Evolutionary conservation across 495 filamentous ascomycete species (phyloP), one percentile per base, ranked within the genome.

Genomic region (Aspergillus cavernicola): DNA sequence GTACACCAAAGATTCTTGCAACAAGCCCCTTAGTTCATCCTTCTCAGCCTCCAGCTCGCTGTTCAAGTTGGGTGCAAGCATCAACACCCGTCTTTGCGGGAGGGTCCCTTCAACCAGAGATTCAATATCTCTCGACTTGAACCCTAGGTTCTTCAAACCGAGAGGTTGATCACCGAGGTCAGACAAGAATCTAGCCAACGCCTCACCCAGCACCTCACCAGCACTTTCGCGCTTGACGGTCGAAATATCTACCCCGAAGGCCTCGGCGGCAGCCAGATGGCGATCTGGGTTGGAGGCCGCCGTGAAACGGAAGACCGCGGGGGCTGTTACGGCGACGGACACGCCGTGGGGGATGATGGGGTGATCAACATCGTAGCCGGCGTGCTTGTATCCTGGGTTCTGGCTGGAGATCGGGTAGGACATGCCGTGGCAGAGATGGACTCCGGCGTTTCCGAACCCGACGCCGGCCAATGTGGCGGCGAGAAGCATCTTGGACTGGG

Each of bases 381-480:
- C 65, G 62, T 98, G 93, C 61, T 83, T 82, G 66, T 97, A 96
- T 6, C 85, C 87, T 0, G 89, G 90, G 63, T 97, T 97, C 65
- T 95, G 90, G 32, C 89, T 86, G 20, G 89, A 92, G 59, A 97
- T 93, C 6, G 92, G 92, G 66, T 98, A 98, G 32, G 83, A 88
- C 91, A 97, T 96, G 50, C 92, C 93, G 64, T 98, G 93, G 71
- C 93, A 98, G 5, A 98, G 76, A 72, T 98, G 93, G 1, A 98
- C 93, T 32, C 93, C 93, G 1, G 93, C 93, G 65, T 98, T 98
- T 22, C 93, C 93, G 69, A 97, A 98, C 0, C 93, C 93, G 2
- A 98, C 90, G 12, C 93, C 93, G 0, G 93, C 93, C 0, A 98
- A 73, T 0, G 93, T 97, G 0, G 92, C 89, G 3, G 93, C 93